Base-by-base conservation (phyloP, 169 alveolate genomes). In the Plasmodium relictum region DNA sequence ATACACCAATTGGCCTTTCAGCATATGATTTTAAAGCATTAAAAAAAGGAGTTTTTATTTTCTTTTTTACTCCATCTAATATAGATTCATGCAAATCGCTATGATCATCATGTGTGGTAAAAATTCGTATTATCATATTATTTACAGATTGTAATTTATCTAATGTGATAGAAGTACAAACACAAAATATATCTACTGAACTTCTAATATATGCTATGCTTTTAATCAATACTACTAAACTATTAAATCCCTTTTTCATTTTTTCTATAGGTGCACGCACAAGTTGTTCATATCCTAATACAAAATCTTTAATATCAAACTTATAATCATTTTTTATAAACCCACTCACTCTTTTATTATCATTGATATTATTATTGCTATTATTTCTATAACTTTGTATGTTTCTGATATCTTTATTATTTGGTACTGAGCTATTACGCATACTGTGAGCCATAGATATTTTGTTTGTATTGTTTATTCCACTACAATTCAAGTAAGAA, bases 1-100 rank as follows among this genome's bases (percentile, higher is more conserved):
- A 93, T 12, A 93, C 95, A 50, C 95, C 95, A 12, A 93, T 93
- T 6, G 95, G 95, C 16, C 94, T 71, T 39, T 93, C 93, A 3
- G 95, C 95, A 78, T 93, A 93, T 12, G 71, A 50, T 56, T 74
- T 80, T 61, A 93, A 56, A 8, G 93, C 93, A 63, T 89, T 89
- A 70, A 93, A 93, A 85, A 93, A 93, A 1, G 95, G 95, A 24
- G 93, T 85, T 52, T 73, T 76, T 70, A 73, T 73, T 44, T 89
- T 88, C 74, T 85, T 74, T 22, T 89, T 70, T 41, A 93, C 92
- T 26, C 94, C 94, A 39, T 87, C 92, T 37, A 93, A 39, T 20
- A 93, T 83, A 44, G 95, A 83, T 69, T 93, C 95, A 39, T 93
- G 95, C 41, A 93, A 74, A 73, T 89, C 95, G 9, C 93, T 72